Evolutionary conservation across 371 early-diverging fungal species (phyloP).

Genomic region (Mucor velutinosus): DNA sequence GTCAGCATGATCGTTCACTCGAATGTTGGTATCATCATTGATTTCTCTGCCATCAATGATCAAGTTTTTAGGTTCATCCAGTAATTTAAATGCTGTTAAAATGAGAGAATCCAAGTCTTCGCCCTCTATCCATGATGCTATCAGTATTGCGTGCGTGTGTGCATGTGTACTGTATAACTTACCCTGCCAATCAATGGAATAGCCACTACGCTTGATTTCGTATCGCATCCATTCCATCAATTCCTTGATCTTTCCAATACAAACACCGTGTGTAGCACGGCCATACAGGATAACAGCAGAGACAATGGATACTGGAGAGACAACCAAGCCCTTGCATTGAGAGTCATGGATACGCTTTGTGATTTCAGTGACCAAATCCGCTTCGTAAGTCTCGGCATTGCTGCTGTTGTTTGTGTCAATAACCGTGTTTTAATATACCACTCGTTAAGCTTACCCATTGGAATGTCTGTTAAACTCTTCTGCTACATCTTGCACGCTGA

Average conservation of each 20-base stretch:
- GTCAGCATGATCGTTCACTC: slow-evolving; percentile 54
- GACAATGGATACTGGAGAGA: slow-evolving; percentile 43
- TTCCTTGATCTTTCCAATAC: slow-evolving; percentile 49
- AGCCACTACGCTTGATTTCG: slow-evolving; percentile 31
- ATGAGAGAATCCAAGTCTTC: slow-evolving; percentile 49
- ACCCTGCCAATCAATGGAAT: slow-evolving; percentile 49
- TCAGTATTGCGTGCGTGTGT: neutral
- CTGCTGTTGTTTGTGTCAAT: neutral
- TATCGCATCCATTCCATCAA: slow-evolving; percentile 44
- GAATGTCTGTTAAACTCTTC: slow-evolving; percentile 22
- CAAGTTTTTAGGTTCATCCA: slow-evolving; percentile 49
- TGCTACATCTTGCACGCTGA: slow-evolving; percentile 48
- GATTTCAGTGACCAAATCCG: slow-evolving; percentile 30
- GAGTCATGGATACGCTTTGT: slow-evolving; percentile 37
- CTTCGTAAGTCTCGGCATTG: slow-evolving; percentile 20
- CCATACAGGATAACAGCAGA: slow-evolving; percentile 49
- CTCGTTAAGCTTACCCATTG: slow-evolving; percentile 14
- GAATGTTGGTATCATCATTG: slow-evolving; percentile 52
- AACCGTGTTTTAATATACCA: neutral
- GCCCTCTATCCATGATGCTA: slow-evolving; percentile 27
- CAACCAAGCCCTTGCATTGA: slow-evolving; percentile 44
- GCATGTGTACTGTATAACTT: neutral
- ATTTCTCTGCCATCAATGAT: slow-evolving; percentile 50
- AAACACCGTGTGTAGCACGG: slow-evolving; percentile 49
- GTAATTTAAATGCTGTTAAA: slow-evolving; percentile 39